Conservation (phyloP, 2,329 filamentous ascomycete species). For the Colletotrichum graminicola region DNA sequence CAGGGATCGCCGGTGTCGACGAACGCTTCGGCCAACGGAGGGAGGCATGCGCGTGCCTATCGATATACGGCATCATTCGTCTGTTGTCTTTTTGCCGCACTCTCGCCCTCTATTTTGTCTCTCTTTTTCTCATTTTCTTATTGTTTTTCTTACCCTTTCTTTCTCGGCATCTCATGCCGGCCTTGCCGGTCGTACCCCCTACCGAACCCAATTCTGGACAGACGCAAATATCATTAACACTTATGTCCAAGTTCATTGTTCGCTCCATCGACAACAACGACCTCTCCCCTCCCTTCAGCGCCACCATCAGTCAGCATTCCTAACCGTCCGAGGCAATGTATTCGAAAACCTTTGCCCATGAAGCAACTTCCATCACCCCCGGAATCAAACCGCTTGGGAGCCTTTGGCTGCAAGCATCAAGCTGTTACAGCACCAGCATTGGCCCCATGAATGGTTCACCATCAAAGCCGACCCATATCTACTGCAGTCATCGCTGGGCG, state of each 20-base stretch:
- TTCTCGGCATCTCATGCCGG: neutral
- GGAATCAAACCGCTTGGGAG: constrained; percentile 1
- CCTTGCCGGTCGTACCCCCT: neutral
- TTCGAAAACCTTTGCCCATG: neutral
- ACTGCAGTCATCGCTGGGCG: neutral
- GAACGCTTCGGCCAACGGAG: neutral
- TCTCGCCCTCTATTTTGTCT: neutral
- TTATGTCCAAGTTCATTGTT: neutral
- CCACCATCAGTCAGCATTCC: neutral
- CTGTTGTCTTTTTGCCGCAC: neutral
- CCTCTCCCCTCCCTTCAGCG: neutral
- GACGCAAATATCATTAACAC: neutral
- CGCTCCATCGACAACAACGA: neutral
- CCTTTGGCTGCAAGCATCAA: constrained; percentile 23
- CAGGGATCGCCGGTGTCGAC: neutral
- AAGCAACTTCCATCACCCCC: neutral
- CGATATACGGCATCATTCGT: neutral
- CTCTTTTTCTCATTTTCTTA: no score
- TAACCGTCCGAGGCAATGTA: neutral
- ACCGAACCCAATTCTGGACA: neutral
- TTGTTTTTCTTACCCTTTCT: no score
- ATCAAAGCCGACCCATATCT: neutral
- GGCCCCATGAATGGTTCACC: neutral
- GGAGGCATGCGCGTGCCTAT: neutral
- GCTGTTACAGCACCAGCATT: constrained; percentile 21